Base-by-base conservation (phyloP, 768 basidiomycete genomes). In the Leccinum ochraceum region DNA sequence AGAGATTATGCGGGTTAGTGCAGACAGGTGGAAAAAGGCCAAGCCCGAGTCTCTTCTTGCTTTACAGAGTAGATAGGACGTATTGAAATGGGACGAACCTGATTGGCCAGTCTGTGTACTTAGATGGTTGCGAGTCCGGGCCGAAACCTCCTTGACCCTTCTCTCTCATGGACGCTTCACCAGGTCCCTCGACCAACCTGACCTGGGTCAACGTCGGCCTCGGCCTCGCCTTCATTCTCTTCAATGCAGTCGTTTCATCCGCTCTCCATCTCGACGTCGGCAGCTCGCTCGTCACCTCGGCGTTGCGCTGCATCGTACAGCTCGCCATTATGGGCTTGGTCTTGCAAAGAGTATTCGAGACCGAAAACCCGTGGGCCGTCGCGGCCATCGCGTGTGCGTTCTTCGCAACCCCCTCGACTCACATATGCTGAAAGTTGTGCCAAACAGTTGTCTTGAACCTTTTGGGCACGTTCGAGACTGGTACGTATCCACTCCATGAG, bases 151-250 rank as follows among this genome's bases (percentile, higher is more conserved):
- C 44, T 22, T 46, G 8, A 46, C 46, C 46, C 2, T 13, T 17
- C 17, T n/a, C 13, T 51, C 50, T 22, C 61, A 78, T 79, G 79
- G 78, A 77, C 46, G 46, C 62, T 17, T 34, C 68, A 6, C 67
- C 71, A 16, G 50, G 57, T 26, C 61, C 37, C 24, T 44, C 56
- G 0, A 67, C 75, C 28, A 66, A 77, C 58, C 74, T 94, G 51
- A 78, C 76, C 37, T 94, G 89, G 89, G 60, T 72, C n/a, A 92
- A 94, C 68, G 90, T 95, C 57, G 83, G 77, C 30, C 79, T 94
- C 59, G 90, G 85, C 0, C 81, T 94, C 67, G 74, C 81, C 3
- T 95, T 95, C 73, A 84, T 95, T 68, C 69, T 86, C 42, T 83
- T 94, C 69, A 84, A 93, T 75, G 83, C 87, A 6, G 61, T 83